phyloP scores from a whole-genome alignment of 2,329 filamentous ascomycete genomes.

The Diaporthe velutina region DNA sequence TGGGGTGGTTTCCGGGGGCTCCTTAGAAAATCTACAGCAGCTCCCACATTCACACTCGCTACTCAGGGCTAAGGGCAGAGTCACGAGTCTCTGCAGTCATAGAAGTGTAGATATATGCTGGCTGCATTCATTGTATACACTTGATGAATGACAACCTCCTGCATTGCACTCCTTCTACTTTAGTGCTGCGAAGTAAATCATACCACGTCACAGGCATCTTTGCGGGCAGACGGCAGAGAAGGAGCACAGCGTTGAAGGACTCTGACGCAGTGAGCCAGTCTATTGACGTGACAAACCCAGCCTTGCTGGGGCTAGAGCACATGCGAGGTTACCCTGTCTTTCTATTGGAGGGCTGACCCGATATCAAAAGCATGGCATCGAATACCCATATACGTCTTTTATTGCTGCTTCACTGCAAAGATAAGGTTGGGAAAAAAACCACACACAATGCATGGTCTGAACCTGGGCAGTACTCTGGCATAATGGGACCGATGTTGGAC shows the following conservation, averaged over 20 bases:
- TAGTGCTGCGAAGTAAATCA: neutral
- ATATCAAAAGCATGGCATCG: neutral
- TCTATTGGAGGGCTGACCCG: neutral
- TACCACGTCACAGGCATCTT: neutral
- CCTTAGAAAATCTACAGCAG: neutral
- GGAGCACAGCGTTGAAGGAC: neutral
- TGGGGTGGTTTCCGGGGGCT: neutral
- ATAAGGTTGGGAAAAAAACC: neutral
- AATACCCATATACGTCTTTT: neutral
- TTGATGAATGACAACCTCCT: neutral
- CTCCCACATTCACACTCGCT: neutral
- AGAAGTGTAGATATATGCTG: neutral
- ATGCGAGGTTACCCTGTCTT: neutral
- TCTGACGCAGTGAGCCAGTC: neutral
- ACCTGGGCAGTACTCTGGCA: neutral
- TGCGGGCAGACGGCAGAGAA: neutral
- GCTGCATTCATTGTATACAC: neutral
- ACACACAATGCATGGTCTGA: neutral
- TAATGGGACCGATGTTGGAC: neutral
- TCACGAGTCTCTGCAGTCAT: neutral
- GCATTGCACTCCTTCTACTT: neutral
- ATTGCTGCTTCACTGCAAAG: neutral
- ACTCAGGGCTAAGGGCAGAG: neutral
- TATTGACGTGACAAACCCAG: constrained; percentile 14
- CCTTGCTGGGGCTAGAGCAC: neutral